These are phyloP conservation scores for Macrolepiota albuminosa DNA, from an alignment of 768 basidiomycete genomes.

Conservation along the genomic window DNA sequence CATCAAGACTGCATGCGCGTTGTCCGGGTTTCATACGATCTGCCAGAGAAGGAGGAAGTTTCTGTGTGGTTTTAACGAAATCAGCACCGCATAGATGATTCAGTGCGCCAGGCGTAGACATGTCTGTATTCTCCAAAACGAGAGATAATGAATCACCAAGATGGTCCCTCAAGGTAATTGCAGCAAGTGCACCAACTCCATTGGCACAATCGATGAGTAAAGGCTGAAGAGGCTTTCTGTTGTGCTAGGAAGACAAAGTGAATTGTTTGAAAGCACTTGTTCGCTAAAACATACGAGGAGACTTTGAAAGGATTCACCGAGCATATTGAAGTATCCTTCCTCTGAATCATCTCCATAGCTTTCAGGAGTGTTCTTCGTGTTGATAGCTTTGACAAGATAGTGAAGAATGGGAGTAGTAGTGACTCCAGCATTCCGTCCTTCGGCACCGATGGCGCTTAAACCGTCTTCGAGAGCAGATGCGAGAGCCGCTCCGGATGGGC, in stretches of 20 bases:
- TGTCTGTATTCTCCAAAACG: constrained; percentile 64
- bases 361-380: constrained; percentile 76
- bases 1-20: constrained; percentile 91
- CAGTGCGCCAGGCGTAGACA: constrained; percentile 61
- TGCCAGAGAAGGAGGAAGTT: constrained; percentile 71
- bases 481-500: constrained; percentile 78
- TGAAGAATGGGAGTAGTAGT: constrained; percentile 95
- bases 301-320: constrained; percentile 77
- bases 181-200: constrained; percentile 83
- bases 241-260: constrained; percentile 36
- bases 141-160: constrained; percentile 61
- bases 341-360: constrained; percentile 78
- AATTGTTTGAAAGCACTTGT: constrained; percentile 2
- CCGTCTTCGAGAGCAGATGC: constrained; percentile 80
- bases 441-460: constrained; percentile 64
- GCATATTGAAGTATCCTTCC: constrained; percentile 80
- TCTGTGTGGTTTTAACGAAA: constrained; percentile 92
- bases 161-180: constrained; percentile 52
- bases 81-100: constrained; percentile 93
- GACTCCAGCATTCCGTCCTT: constrained; percentile 71
- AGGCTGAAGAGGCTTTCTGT: constrained; percentile 50
- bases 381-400: constrained; percentile 87
- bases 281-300: constrained; percentile 61
- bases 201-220: constrained; percentile 97
- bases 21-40: constrained; percentile 62